Evolutionary conservation across 495 filamentous ascomycete species (phyloP).

Genomic region (Penicillium desertorum): DNA sequence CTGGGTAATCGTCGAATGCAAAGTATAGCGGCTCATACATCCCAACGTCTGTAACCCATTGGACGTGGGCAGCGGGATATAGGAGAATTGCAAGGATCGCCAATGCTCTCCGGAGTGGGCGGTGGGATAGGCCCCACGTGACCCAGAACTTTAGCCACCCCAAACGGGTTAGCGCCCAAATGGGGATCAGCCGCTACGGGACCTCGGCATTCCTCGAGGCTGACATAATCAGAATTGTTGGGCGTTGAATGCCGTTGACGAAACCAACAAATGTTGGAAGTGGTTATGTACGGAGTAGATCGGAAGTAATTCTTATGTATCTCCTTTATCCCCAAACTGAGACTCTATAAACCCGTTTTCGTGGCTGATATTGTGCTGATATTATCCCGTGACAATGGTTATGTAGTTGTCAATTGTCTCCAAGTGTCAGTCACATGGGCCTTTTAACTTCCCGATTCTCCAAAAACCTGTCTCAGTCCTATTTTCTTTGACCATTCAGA

Average conservation of each 20-base stretch:
- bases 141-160: slow-evolving; percentile 1
- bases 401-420: slow-evolving; percentile 6
- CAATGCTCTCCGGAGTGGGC: slow-evolving; percentile 3
- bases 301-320: neutral
- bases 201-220: slow-evolving; percentile 3
- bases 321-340: neutral
- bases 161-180: slow-evolving; percentile 9
- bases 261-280: slow-evolving; percentile 10
- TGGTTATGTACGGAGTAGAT: neutral
- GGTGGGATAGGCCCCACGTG: slow-evolving; percentile 13
- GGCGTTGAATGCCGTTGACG: slow-evolving; percentile 10
- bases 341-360: neutral
- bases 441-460: slow-evolving; percentile 30
- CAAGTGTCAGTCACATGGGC: slow-evolving; percentile 42
- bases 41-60: slow-evolving; percentile 45
- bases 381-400: slow-evolving; percentile 1
- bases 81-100: slow-evolving; percentile 11
- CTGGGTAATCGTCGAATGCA: slow-evolving; percentile 50
- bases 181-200: slow-evolving; percentile 26
- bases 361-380: slow-evolving; percentile 2
- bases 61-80: slow-evolving; percentile 31
- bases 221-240: slow-evolving; percentile 10
- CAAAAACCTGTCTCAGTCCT: slow-evolving; percentile 21
- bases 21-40: slow-evolving; percentile 52
- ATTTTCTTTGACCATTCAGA: slow-evolving; percentile 11